Conservation (phyloP, 192 early-diverging fungal species). For the Geosiphon pyriformis region DNA sequence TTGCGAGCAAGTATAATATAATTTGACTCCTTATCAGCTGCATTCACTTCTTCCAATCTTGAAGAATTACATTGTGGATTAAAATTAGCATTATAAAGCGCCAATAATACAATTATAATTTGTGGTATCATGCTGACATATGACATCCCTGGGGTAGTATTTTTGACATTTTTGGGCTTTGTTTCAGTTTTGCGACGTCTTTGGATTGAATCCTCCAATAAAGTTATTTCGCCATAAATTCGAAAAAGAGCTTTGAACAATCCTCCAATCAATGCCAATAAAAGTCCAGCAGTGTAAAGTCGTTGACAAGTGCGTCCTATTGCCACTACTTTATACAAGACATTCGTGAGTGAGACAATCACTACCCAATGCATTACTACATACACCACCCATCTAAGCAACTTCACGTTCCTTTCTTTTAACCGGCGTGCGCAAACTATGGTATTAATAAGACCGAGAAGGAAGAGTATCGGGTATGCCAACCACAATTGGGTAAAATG, state of each 20-base stretch:
- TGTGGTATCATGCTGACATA: slow-evolving; percentile 36
- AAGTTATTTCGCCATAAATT: slow-evolving; percentile 38
- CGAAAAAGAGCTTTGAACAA: slow-evolving; percentile 35
- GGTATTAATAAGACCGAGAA: slow-evolving; percentile 42
- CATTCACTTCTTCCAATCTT: too few relatives aligned
- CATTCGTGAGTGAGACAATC: slow-evolving; percentile 33
- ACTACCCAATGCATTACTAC: slow-evolving; percentile 30
- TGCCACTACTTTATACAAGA: slow-evolving; percentile 35
- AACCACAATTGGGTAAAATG: slow-evolving; percentile 49
- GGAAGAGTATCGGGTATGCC: slow-evolving; percentile 44
- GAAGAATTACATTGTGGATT: slow-evolving; percentile 48
- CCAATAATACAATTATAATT: slow-evolving; percentile 29
- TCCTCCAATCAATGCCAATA: slow-evolving; percentile 29
- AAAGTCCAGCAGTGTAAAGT: slow-evolving; percentile 29
- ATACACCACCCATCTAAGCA: slow-evolving; percentile 31
- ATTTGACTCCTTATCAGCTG: slow-evolving; percentile 16
- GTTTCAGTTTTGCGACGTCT: slow-evolving; percentile 4
- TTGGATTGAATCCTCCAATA: slow-evolving; percentile 34
- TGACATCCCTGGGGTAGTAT: slow-evolving; percentile 21
- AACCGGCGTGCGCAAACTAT: slow-evolving; percentile 37
- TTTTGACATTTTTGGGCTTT: slow-evolving; percentile 2
- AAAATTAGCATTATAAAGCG: slow-evolving; percentile 34
- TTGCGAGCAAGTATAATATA: slow-evolving; percentile 55
- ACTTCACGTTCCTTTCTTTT: slow-evolving; percentile 24
- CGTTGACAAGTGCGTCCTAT: slow-evolving; percentile 33